Evolutionary conservation across 805 yeast genomes (phyloP).

Genomic region (Cyberlindnera samutprakarnensis): DNA sequence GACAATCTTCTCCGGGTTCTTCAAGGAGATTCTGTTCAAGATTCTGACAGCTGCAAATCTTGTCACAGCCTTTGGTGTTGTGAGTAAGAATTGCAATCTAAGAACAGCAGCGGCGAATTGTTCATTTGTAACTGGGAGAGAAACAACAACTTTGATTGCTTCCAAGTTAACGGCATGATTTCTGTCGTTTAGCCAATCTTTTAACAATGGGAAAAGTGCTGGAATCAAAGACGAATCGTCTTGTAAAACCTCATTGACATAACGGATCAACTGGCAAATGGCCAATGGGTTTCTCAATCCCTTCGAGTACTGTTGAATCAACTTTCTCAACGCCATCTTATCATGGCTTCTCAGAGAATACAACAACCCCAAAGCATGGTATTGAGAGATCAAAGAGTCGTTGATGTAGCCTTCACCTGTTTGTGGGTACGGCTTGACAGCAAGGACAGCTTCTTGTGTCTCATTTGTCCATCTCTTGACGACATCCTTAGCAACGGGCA

Average conservation of each 20-base stretch:
- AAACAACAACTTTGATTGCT: constrained; percentile 57
- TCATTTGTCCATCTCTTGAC: constrained; percentile 93
- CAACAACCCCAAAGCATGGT: constrained; percentile 89
- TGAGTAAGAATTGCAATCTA: constrained; percentile 66
- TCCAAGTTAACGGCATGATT: constrained; percentile 88
- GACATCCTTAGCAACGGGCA: constrained; percentile 85
- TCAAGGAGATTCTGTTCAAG: constrained; percentile 76
- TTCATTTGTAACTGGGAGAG: constrained; percentile 43
- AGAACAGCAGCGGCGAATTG: constrained; percentile 65
- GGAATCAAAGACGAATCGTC: constrained; percentile 61
- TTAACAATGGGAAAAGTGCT: constrained; percentile 56
- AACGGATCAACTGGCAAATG: constrained; percentile 76
- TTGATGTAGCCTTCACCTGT: constrained; percentile 43
- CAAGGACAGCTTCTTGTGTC: constrained; percentile 80
- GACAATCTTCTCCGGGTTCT: constrained; percentile 70
- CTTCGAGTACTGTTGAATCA: constrained; percentile 70
- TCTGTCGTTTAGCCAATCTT: constrained; percentile 68
- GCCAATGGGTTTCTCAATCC: constrained; percentile 77
- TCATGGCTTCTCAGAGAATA: constrained; percentile 87
- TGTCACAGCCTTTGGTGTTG: constrained; percentile 85
- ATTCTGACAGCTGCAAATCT: constrained; percentile 92
- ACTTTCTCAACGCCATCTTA: constrained; percentile 85
- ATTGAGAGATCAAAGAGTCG: constrained; percentile 80
- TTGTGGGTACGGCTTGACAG: constrained; percentile 36
- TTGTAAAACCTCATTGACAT: constrained; percentile 59